Evolutionary conservation across 108 stramenopile species (phyloP).

Genomic region (Craspedostauros australis): DNA sequence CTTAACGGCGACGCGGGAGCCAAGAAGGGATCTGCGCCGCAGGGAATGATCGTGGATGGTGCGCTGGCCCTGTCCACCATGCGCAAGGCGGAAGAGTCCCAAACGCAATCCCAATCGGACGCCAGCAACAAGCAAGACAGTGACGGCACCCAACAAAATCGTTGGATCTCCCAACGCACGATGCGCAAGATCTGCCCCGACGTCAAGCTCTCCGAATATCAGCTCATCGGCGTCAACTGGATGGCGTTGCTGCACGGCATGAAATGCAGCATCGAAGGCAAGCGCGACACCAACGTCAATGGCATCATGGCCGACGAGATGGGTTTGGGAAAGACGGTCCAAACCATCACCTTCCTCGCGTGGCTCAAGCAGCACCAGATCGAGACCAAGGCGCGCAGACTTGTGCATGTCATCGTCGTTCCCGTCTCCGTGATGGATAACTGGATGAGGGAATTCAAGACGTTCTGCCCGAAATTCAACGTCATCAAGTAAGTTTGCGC

Average conservation of each 20-base stretch:
- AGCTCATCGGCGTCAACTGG: slow-evolving; percentile 87
- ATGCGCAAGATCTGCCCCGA: slow-evolving; percentile 57
- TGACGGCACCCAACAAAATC: slow-evolving; percentile 4
- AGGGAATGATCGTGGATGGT: slow-evolving; percentile 61
- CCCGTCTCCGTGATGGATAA: slow-evolving; percentile 92
- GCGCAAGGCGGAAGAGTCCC: neutral
- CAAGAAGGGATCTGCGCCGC: slow-evolving; percentile 17
- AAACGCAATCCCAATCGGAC: neutral
- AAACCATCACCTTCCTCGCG: slow-evolving; percentile 92
- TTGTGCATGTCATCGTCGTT: slow-evolving; percentile 95
- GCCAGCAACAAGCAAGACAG: neutral
- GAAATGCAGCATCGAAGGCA: slow-evolving; percentile 37
- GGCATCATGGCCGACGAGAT: slow-evolving; percentile 98
- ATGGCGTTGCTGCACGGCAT: slow-evolving; percentile 68
- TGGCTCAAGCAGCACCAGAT: slow-evolving; percentile 57
- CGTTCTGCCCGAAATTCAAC: slow-evolving; percentile 77
- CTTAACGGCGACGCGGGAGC: slow-evolving; percentile 1
- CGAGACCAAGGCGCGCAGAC: slow-evolving; percentile 20
- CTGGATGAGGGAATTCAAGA: slow-evolving; percentile 93
- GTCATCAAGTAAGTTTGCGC: slow-evolving; percentile 62
- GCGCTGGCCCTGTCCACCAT: slow-evolving; percentile 32
- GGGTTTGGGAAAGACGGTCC: slow-evolving; percentile 92
- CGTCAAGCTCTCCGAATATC: slow-evolving; percentile 68
- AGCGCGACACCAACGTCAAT: slow-evolving; percentile 64
- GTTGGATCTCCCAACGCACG: slow-evolving; percentile 57